phyloP scores from a whole-genome alignment of 257 asterid genomes.

The Plantago elongata region DNA sequence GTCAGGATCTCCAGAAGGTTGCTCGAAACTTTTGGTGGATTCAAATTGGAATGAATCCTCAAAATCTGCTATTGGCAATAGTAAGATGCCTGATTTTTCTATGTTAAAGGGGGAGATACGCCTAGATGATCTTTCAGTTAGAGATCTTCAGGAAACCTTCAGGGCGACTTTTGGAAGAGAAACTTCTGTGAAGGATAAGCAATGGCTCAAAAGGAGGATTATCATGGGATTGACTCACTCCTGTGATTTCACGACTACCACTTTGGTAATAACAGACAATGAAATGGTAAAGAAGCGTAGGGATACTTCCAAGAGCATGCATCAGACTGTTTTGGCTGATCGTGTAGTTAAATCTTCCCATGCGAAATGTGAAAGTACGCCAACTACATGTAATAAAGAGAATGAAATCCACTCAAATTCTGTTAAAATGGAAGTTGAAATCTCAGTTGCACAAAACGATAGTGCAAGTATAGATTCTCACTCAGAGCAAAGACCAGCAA shows the following conservation, averaged over 20 bases:
- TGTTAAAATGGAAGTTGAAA: conserved; percentile 26
- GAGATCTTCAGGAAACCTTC: conserved; percentile 90
- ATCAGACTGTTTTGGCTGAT: conserved; percentile 33
- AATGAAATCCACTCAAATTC: conserved; percentile 27
- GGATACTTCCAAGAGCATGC: conserved; percentile 32
- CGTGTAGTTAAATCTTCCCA: conserved; percentile 36
- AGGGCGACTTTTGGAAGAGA: conserved; percentile 92
- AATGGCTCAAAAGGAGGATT: conserved; percentile 92
- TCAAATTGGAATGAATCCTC: conserved; percentile 35
- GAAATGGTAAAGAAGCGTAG: conserved; percentile 47
- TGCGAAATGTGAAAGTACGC: conserved; percentile 29
- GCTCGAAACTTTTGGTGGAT: conserved; percentile 34
- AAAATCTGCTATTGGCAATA: conserved; percentile 33
- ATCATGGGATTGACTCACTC: conserved; percentile 90
- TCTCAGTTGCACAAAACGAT: conserved; percentile 29
- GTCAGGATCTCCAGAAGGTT: conserved; percentile 31
- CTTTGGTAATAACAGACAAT: conserved; percentile 52
- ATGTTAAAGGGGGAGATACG: conserved; percentile 75
- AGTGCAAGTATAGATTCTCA: conserved; percentile 42
- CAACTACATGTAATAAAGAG: conserved; percentile 27
- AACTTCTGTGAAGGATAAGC: conserved; percentile 92
- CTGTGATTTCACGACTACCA: conserved; percentile 70
- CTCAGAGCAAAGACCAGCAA: conserved; percentile 51
- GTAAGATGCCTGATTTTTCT: conserved; percentile 70
- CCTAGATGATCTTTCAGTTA: conserved; percentile 70